Evolutionary conservation across 1,284 basidiomycete genomes (phyloP).

Genomic region (Puccinia brachypodii): DNA sequence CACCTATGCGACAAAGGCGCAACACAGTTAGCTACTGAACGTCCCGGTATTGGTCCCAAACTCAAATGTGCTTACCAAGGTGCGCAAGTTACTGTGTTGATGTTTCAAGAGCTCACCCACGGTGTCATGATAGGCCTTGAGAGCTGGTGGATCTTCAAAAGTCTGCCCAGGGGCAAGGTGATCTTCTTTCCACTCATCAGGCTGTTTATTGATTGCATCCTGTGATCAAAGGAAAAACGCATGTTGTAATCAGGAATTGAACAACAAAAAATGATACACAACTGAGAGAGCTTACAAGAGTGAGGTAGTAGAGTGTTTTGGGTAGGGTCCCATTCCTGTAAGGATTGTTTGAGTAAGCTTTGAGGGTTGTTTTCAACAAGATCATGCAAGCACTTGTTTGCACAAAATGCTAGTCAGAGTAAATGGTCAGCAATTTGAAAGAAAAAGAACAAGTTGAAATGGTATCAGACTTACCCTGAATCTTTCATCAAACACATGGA

Average conservation of each 20-base stretch:
- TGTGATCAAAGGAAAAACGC: not conserved
- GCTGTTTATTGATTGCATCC: conserved; percentile 1
- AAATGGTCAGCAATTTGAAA: not conserved
- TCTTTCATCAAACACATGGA: not conserved
- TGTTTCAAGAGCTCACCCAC: not conserved
- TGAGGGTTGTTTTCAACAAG: not conserved
- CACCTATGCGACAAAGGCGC: no score
- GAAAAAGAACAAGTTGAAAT: not conserved
- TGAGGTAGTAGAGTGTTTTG: not conserved
- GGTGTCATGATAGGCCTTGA: not conserved
- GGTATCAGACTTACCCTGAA: not conserved
- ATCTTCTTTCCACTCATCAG: not conserved
- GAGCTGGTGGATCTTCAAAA: not conserved
- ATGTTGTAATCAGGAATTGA: no score
- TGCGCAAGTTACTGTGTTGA: not conserved
- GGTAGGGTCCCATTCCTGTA: not conserved
- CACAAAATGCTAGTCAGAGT: not conserved
- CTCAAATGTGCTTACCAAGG: not conserved
- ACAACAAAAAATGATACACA: not conserved
- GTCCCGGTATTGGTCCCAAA: no score
- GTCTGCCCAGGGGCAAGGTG: not conserved
- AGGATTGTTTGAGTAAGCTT: not conserved
- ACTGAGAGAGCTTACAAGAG: not conserved
- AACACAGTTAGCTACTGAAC: no score
- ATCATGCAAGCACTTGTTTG: not conserved